Base-by-base conservation (phyloP, 2,329 filamentous ascomycete species). In the Ceratocystis papillata region DNA sequence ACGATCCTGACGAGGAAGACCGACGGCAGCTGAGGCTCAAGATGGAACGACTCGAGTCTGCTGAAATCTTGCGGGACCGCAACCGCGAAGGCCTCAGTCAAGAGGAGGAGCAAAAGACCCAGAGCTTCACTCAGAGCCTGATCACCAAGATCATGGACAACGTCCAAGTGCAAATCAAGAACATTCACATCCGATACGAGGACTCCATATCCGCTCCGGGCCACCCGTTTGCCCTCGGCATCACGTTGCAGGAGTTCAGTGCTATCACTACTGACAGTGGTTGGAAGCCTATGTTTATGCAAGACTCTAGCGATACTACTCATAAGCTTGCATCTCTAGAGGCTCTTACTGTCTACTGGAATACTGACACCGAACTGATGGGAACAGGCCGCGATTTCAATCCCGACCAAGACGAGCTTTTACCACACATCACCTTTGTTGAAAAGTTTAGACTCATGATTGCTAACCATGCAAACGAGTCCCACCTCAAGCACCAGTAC, bases 91-190 rank as follows among this genome's bases (percentile, higher is more conserved):
- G 93, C 59, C 87, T 97, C 81, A 96, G 89, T 73, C 86, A 87
- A 70, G 94, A 99, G 74, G 94, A 99, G 74, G 90, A 97, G 75
- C 88, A 96, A 76, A 96, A 96, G 78, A 96, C 89, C 74, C 93
- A 99, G 79, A 96, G 90, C 76, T 99, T 99, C 73, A 96, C 92
- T 3, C 87, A 96, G 71, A 97, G 92, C 74, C 77, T 99, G 70
- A 87, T 93, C 61, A 96, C 93, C 46, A 96, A 96, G 71, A 96
- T 99, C 73, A 90, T 97, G 73, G 94, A 99, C 80, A 99, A 99
- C 73, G 81, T 99, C 50, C 94, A 99, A 76, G 90, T 99, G 71
- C 94, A 89, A 28, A 87, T 99, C 76, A 97, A 96, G 80, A 99
- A 97, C 74, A 96, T 99, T 68, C 94, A 99, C 75, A 84, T 99